phyloP scores from a whole-genome alignment of 2,329 filamentous ascomycete species.

The Diaporthe citrichinensis region DNA sequence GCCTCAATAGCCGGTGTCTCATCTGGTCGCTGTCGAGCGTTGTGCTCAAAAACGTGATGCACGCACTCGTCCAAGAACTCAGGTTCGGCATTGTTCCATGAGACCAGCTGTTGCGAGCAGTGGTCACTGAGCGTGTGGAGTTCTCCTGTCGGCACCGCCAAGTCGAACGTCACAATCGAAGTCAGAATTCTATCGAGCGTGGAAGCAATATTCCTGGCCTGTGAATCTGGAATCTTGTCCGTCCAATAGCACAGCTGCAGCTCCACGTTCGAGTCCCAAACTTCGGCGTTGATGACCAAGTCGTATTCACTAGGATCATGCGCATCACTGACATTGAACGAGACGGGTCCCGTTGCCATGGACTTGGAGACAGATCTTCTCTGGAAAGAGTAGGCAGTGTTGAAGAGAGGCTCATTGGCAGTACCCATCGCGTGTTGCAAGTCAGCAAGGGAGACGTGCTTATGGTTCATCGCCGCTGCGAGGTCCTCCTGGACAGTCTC shows the following conservation, averaged over 20 bases:
- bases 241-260: slow-evolving; percentile 16
- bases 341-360: not conserved
- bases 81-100: slow-evolving; percentile 8
- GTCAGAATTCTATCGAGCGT: slow-evolving; percentile 4
- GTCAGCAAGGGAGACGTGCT: slow-evolving; percentile 18
- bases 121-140: not conserved
- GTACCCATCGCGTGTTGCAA: slow-evolving; percentile 6
- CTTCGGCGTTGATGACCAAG: slow-evolving; percentile 15
- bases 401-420: slow-evolving; percentile 10
- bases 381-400: slow-evolving; percentile 24
- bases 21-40: not conserved
- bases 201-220: slow-evolving; percentile 17
- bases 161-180: not conserved
- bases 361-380: slow-evolving; percentile 11
- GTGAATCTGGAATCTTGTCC: slow-evolving; percentile 14
- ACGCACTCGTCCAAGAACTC: slow-evolving; percentile 20
- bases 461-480: slow-evolving; percentile 1
- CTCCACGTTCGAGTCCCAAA: slow-evolving; percentile 8
- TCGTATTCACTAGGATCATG: slow-evolving; percentile 13
- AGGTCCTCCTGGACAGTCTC: not conserved
- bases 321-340: not conserved
- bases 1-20: slow-evolving; percentile 18
- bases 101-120: slow-evolving; percentile 1
- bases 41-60: not conserved
- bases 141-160: not conserved